These are phyloP conservation scores for Fusarium secorum DNA, from an alignment of 2,329 filamentous ascomycete genomes.

Conservation along the genomic window DNA sequence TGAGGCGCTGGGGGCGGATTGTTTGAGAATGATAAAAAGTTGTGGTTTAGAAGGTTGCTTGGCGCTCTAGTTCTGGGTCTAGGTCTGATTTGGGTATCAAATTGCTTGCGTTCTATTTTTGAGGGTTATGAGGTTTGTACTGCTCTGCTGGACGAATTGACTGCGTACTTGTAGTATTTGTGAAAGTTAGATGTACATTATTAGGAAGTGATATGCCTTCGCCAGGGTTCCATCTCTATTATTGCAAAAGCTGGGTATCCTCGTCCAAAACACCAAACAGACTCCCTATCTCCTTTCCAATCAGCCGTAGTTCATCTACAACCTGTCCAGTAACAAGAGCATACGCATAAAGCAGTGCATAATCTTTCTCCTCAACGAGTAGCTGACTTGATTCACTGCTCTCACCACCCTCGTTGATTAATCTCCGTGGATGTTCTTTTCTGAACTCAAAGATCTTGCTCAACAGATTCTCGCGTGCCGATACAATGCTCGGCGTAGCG, in stretches of 20 bases:
- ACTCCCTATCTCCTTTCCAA: constrained; percentile 58
- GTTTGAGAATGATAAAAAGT: too few species aligned
- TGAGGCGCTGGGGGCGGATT: too few species aligned
- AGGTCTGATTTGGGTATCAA: too few species aligned
- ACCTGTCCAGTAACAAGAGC: constrained; percentile 73
- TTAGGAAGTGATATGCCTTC: too few species aligned
- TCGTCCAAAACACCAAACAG: constrained; percentile 36
- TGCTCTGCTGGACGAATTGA: too few species aligned
- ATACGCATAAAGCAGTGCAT: constrained; percentile 92
- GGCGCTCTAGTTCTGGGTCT: too few species aligned
- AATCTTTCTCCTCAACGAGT: constrained; percentile 76
- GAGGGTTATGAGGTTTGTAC: too few species aligned
- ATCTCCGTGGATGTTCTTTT: constrained; percentile 62
- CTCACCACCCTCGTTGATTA: constrained; percentile 27
- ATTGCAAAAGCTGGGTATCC: constrained; percentile 32
- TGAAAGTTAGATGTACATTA: too few species aligned
- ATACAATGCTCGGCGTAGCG: constrained; percentile 81
- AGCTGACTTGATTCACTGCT: constrained; percentile 17
- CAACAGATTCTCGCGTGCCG: constrained; percentile 82
- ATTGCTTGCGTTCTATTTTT: too few species aligned
- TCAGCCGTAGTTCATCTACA: constrained; percentile 67
- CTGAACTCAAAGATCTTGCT: constrained; percentile 89
- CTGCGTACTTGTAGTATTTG: too few species aligned
- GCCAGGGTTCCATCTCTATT: background rate
- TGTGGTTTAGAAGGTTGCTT: too few species aligned